Conservation (phyloP, 805 yeast species). For the Cyberlindnera meyerae region DNA sequence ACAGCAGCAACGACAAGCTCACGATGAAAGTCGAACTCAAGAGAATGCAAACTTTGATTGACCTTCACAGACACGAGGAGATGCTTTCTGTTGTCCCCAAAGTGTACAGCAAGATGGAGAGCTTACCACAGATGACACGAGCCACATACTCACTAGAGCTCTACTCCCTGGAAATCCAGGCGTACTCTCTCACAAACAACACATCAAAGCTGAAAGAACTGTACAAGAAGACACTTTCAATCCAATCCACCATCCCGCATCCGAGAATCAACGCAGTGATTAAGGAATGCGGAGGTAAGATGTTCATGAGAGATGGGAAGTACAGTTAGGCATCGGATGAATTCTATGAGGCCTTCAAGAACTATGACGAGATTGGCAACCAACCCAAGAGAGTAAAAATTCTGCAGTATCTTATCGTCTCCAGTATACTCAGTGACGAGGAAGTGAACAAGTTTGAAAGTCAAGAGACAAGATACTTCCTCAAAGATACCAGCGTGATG, state of each 20-base stretch:
- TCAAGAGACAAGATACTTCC: constrained; percentile 26
- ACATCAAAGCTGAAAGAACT: constrained; percentile 40
- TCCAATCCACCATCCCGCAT: constrained; percentile 66
- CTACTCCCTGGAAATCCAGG: constrained; percentile 60
- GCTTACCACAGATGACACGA: constrained; percentile 38
- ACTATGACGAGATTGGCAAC: constrained; percentile 64
- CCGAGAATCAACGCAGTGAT: constrained; percentile 72
- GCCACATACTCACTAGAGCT: constrained; percentile 54
- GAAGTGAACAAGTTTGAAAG: constrained; percentile 31
- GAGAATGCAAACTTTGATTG: constrained; percentile 34
- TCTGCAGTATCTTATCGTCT: constrained; percentile 56
- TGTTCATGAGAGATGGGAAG: constrained; percentile 54
- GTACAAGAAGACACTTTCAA: constrained; percentile 41
- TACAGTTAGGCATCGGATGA: constrained; percentile 53
- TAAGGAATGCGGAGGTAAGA: constrained; percentile 69
- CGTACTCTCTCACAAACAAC: constrained; percentile 37
- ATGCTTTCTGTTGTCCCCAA: constrained; percentile 32
- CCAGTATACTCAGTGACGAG: constrained; percentile 51
- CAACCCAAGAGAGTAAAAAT: constrained; percentile 49
- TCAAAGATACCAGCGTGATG: constrained; percentile 21
- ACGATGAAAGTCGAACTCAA: constrained; percentile 45
- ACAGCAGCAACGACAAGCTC: constrained; percentile 34
- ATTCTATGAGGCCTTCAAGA: constrained; percentile 52
- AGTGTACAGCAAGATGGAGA: constrained; percentile 36
- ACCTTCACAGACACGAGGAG: constrained; percentile 25